Percentiles rank a stretch among this genome's conserved stretches.
Conservation (phyloP, 2,329 filamentous ascomycete species). For the Pezicula carpinea region DNA sequence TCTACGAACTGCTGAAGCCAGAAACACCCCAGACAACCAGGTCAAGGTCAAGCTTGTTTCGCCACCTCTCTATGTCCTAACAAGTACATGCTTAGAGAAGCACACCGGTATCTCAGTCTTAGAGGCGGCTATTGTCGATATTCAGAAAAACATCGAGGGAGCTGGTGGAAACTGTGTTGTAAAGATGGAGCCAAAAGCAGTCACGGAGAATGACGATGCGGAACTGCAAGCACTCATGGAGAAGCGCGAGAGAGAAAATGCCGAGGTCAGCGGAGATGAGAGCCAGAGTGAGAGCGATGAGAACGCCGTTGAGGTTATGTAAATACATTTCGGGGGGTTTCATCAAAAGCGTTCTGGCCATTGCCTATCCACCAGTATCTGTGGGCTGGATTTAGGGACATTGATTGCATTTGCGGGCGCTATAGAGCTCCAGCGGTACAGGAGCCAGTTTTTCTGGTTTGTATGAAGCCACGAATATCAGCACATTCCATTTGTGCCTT, state of each 20-base stretch:
- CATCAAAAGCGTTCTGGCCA: slow-evolving; percentile 23
- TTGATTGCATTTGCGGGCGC: slow-evolving; percentile 27
- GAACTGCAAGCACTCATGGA: slow-evolving; percentile 98
- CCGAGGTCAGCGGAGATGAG: slow-evolving; percentile 96
- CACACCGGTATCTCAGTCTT: slow-evolving; percentile 75
- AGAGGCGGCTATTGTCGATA: slow-evolving; percentile 85
- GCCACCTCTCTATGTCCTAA: slow-evolving; percentile 92
- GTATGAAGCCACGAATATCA: slow-evolving; percentile 1
- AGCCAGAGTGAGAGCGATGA: slow-evolving; percentile 94
- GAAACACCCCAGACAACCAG: slow-evolving; percentile 87
- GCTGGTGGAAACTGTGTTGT: slow-evolving; percentile 78
- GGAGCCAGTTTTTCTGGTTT: background rate
- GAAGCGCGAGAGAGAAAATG: slow-evolving; percentile 96
- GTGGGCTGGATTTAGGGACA: background rate
- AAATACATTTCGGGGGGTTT: slow-evolving; percentile 18
- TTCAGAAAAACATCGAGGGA: slow-evolving; percentile 72
- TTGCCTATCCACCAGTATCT: too few relatives aligned
- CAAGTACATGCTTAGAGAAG: slow-evolving; percentile 94
- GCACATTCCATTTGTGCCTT: background rate
- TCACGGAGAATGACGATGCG: slow-evolving; percentile 97
- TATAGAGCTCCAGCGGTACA: slow-evolving; percentile 8
- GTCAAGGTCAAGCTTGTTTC: slow-evolving; percentile 99
- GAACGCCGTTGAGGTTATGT: slow-evolving; percentile 58
- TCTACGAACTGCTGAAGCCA: slow-evolving; percentile 83
- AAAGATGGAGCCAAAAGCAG: slow-evolving; percentile 99